Evolutionary conservation across 495 filamentous ascomycete species (phyloP).

Genomic region (Trichocladium uniseriatum): DNA sequence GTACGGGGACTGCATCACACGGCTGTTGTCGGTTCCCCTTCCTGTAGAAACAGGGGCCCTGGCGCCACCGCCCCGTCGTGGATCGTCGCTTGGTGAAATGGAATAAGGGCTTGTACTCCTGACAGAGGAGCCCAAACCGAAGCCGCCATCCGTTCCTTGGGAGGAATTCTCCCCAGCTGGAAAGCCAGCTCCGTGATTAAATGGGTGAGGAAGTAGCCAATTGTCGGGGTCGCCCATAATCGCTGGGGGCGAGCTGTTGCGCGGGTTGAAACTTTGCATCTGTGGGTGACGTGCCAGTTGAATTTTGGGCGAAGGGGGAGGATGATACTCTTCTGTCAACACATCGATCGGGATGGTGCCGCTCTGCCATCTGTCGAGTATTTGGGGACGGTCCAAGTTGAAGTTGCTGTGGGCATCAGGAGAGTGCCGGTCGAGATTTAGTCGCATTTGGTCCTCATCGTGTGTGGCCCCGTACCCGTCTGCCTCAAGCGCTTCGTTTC

Average conservation of each 20-base stretch:
- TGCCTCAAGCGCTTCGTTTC: no score
- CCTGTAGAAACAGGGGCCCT: background rate
- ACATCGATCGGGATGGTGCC: no score
- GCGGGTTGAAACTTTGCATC: background rate
- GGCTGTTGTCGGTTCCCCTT: background rate
- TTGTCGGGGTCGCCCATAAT: background rate
- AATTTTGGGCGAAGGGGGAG: no score
- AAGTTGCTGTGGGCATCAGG: no score
- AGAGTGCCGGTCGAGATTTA: no score
- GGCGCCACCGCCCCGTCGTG: background rate
- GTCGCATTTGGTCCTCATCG: no score
- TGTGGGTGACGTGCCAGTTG: background rate
- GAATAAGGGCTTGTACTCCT: background rate
- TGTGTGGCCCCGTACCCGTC: no score
- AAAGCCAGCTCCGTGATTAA: background rate
- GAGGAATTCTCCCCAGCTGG: background rate
- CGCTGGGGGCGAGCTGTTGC: background rate
- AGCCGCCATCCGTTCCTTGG: background rate
- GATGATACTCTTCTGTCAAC: no score
- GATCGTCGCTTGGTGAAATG: background rate
- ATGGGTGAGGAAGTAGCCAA: constrained; percentile 2
- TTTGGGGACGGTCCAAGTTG: no score
- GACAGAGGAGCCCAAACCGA: background rate
- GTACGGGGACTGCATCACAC: background rate
- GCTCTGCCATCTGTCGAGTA: no score